Conservation (phyloP, 495 filamentous ascomycete species). For the Alectoria sarmentosa region DNA sequence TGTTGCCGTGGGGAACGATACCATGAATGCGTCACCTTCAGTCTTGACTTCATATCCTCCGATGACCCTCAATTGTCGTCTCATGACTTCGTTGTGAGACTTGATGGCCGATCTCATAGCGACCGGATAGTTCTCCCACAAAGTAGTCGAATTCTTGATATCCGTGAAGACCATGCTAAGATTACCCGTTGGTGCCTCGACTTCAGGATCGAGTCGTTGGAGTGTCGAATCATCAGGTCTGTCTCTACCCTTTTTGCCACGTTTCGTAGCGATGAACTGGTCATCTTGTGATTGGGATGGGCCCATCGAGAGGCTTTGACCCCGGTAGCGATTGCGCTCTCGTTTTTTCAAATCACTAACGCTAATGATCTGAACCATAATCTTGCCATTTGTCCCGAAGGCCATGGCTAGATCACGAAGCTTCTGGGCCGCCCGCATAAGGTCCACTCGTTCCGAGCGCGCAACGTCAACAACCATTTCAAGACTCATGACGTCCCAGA, state of each 20-base stretch:
- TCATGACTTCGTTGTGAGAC: constrained; percentile 92
- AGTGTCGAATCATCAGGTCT: constrained; percentile 72
- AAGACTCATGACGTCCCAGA: constrained; percentile 89
- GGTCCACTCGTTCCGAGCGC: constrained; percentile 70
- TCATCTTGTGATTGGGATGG: constrained; percentile 66
- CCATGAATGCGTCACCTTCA: constrained; percentile 99
- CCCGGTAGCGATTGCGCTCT: constrained; percentile 61
- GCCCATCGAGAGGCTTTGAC: constrained; percentile 73
- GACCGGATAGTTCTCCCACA: constrained; percentile 94
- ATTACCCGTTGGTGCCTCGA: constrained; percentile 82
- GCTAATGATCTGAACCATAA: constrained; percentile 98
- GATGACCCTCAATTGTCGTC: constrained; percentile 83
- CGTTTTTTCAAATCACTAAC: constrained; percentile 83
- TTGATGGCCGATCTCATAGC: constrained; percentile 95
- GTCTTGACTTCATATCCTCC: constrained; percentile 99
- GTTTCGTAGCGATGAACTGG: constrained; percentile 52
- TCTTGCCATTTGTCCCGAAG: constrained; percentile 84
- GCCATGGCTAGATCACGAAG: constrained; percentile 92
- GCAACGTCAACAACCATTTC: constrained; percentile 89
- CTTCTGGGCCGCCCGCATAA: constrained; percentile 96
- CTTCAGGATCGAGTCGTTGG: constrained; percentile 75
- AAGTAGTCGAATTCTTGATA: constrained; percentile 94
- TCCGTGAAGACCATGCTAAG: constrained; percentile 96
- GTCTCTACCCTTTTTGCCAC: constrained; percentile 54
- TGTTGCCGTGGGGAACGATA: constrained; percentile 92